phyloP scores from a whole-genome alignment of 2,329 filamentous ascomycete genomes.

The Teratosphaeria pseudoeucalypti region DNA sequence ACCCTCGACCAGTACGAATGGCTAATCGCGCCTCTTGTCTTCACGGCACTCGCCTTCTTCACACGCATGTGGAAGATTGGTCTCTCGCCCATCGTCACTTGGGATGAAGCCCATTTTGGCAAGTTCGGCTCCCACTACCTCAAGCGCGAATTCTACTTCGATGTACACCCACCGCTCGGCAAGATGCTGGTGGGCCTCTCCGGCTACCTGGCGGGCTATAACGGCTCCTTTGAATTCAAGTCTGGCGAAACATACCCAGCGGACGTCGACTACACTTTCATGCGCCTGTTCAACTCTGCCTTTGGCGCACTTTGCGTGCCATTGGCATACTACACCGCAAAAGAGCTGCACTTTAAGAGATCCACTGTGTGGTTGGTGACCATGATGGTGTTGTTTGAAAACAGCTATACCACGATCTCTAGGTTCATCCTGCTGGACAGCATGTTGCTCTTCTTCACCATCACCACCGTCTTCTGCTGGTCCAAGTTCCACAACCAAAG shows the following conservation, averaged over 20 bases:
- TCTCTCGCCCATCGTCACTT: conserved; percentile 60
- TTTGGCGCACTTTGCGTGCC: conserved; percentile 91
- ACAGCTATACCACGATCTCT: conserved; percentile 98
- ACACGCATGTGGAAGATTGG: conserved; percentile 60
- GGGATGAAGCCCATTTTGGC: conserved; percentile 74
- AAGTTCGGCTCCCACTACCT: conserved; percentile 99
- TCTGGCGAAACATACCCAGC: conserved; percentile 91
- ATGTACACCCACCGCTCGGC: conserved; percentile 88
- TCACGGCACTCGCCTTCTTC: conserved; percentile 54
- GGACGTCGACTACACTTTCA: conserved; percentile 94
- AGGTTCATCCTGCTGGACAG: conserved; percentile 96
- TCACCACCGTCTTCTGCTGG: conserved; percentile 94
- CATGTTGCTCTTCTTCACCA: conserved; percentile 98
- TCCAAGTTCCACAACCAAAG: conserved; percentile 88
- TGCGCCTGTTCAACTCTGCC: conserved; percentile 93
- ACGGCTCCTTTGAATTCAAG: conserved; percentile 99
- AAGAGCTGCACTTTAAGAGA: conserved; percentile 75
- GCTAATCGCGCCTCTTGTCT: conserved; percentile 52
- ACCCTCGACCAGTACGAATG: conserved; percentile 54
- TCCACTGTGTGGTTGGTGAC: conserved; percentile 91
- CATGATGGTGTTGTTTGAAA: conserved; percentile 95
- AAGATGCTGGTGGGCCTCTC: conserved; percentile 98
- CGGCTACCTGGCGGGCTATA: conserved; percentile 93
- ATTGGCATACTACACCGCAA: conserved; percentile 88
- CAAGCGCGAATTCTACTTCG: conserved; percentile 99